Percentiles rank a stretch among this genome's conserved stretches.
These are phyloP conservation scores for Suhomyces prunicola DNA, from an alignment of 805 yeast genomes.

Conservation along the genomic window DNA sequence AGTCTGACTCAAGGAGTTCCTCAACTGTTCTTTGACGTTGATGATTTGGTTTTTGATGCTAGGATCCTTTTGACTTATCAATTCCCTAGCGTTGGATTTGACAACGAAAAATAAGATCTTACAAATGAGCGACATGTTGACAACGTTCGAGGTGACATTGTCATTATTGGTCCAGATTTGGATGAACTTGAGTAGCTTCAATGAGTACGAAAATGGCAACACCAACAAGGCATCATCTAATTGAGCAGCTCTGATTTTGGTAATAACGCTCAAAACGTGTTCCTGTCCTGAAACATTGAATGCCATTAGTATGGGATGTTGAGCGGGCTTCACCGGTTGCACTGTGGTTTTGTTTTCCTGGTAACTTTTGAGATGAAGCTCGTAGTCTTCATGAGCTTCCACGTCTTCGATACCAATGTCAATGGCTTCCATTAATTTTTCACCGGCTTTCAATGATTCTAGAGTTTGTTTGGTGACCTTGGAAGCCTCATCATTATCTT, in stretches of 20 bases:
- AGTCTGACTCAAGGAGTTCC: constrained; percentile 51
- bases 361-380: constrained; percentile 34
- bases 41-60: constrained; percentile 61
- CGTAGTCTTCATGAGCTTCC: constrained; percentile 52
- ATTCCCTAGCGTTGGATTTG: constrained; percentile 71
- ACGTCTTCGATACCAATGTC: constrained; percentile 77
- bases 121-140: constrained; percentile 63
- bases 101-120: constrained; percentile 74
- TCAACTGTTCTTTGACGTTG: constrained; percentile 58
- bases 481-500: constrained; percentile 51
- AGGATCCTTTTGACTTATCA: constrained; percentile 66
- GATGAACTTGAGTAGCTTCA: constrained; percentile 67
- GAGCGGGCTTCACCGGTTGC: constrained; percentile 58
- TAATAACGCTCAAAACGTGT: constrained; percentile 70
- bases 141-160: constrained; percentile 38
- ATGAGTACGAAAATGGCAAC: constrained; percentile 81
- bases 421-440: constrained; percentile 84
- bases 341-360: constrained; percentile 42
- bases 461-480: constrained; percentile 78
- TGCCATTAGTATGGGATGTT: constrained; percentile 72
- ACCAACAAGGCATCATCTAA: constrained; percentile 90
- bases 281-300: constrained; percentile 68
- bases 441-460: constrained; percentile 94
- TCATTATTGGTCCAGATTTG: constrained; percentile 64
- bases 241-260: constrained; percentile 75